Conservation (phyloP, 768 basidiomycete species). For the Serpula lacrymans region DNA sequence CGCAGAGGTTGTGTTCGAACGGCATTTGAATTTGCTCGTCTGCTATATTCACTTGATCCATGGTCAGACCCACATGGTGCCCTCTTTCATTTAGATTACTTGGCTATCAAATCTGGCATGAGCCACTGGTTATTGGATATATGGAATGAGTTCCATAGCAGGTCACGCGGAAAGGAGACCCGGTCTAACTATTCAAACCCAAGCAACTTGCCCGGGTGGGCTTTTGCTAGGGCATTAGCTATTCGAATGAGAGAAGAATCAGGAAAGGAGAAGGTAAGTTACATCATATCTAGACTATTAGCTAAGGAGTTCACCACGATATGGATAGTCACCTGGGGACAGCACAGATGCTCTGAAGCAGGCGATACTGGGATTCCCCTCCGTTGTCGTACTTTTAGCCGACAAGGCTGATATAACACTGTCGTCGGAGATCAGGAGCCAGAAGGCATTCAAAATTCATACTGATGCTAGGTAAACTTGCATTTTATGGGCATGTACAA, state of each 20-base stretch:
- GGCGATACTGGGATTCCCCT: constrained; percentile 77
- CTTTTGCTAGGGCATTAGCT: constrained; percentile 68
- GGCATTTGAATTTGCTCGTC: constrained; percentile 87
- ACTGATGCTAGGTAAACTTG: constrained; percentile 59
- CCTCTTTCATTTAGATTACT: constrained; percentile 77
- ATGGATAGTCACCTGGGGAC: constrained; percentile 40
- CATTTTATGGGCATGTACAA: background rate
- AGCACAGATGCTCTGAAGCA: constrained; percentile 69
- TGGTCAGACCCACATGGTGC: constrained; percentile 87
- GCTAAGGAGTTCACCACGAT: constrained; percentile 33
- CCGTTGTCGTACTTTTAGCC: constrained; percentile 75
- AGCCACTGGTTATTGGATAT: constrained; percentile 75
- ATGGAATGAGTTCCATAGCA: constrained; percentile 46
- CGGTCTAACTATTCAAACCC: constrained; percentile 42
- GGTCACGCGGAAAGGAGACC: constrained; percentile 12
- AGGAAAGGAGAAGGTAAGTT: constrained; percentile 32
- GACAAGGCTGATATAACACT: constrained; percentile 79
- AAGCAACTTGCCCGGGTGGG: constrained; percentile 72
- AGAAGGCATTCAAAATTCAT: constrained; percentile 65
- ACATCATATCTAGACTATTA: background rate
- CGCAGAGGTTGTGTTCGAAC: constrained; percentile 89
- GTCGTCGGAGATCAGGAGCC: constrained; percentile 51
- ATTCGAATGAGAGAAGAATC: constrained; percentile 51
- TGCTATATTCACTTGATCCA: constrained; percentile 83
- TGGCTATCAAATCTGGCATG: constrained; percentile 81